phyloP scores from a whole-genome alignment of 2,329 filamentous ascomycete genomes.

The Calonectria crousiana region DNA sequence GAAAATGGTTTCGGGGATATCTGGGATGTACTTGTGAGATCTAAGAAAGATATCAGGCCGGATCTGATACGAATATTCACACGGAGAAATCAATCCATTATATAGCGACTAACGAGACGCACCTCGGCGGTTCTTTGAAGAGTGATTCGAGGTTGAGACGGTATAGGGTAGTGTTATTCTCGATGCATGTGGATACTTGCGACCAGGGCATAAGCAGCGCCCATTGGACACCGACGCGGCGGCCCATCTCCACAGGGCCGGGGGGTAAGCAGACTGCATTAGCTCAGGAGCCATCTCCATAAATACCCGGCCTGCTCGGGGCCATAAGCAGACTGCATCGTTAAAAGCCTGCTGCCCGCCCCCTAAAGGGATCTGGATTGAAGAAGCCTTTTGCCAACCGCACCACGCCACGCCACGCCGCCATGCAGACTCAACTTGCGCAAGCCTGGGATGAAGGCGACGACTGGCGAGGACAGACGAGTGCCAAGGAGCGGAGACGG shows the following conservation, averaged over 20 bases:
- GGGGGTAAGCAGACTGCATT: background rate
- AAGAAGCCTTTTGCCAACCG: too few species aligned
- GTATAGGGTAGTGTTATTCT: background rate
- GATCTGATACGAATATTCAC: background rate
- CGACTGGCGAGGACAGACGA: conserved; percentile 13
- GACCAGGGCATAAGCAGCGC: background rate
- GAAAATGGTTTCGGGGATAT: too few species aligned
- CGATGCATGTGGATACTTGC: background rate
- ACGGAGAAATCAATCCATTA: background rate
- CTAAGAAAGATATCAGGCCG: background rate
- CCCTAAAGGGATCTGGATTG: too few species aligned
- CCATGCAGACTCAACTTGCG: conserved; percentile 10
- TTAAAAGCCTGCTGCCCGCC: background rate
- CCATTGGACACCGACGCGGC: background rate
- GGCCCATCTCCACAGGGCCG: background rate
- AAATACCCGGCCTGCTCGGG: background rate
- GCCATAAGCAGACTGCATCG: background rate
- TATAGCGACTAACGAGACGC: background rate
- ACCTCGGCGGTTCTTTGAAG: background rate
- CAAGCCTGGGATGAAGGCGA: conserved; percentile 16
- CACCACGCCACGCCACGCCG: too few species aligned
- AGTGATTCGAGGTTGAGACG: background rate
- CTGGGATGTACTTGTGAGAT: background rate
- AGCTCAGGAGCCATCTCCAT: background rate
- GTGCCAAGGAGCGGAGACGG: conserved; percentile 4